Evolutionary conservation across 1,284 basidiomycete species (phyloP), one percentile per base, ranked within the genome.

Genomic region (Sutorius eximius): DNA sequence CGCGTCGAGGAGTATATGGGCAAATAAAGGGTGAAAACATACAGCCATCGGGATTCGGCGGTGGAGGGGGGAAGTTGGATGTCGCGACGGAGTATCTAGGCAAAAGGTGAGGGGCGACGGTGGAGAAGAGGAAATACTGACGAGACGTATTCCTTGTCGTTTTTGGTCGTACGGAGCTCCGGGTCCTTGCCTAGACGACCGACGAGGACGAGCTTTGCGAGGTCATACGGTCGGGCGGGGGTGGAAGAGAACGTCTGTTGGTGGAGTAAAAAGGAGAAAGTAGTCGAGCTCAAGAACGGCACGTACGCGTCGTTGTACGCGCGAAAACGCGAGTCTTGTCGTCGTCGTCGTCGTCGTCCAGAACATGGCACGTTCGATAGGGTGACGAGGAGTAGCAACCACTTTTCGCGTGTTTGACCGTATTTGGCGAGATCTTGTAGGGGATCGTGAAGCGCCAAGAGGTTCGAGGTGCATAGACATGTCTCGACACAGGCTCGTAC

Each of bases 401-500:
- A 47, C 30, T 47, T 58, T 49, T 16, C 18, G 29, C 2, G 27
- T 62, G 52, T 71, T 70, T 71, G 59, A 52, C 43, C 33, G 18
- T 70, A 37, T 62, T 71, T 66, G 60, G 48, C 45, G 38, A 30
- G 20, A 24, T 37, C 48, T 51, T 40, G 22, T 13, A 6, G 13
- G 52, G 33, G 36, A 36, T 45, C 51, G 42, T 32, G 20, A 42
- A 48, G 47, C 44, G 18, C 42, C 11, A 47, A n/a, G n/a, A n/a
- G n/a, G n/a, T n/a, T n/a, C n/a, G n/a, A 27, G 6, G 24, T 27
- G 6, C 24, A 34, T 40, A 36, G 45, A 50, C 45, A 92, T 92
- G 91, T 95, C 93, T 11, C 78, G 93, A 70, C 96, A 99, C 75
- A 86, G 96, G 69, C 85, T 88, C 71, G 82, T 98, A 60, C 82